Base-by-base conservation (phyloP, 2,329 filamentous ascomycete genomes). In the Pseudocercospora cruenta region DNA sequence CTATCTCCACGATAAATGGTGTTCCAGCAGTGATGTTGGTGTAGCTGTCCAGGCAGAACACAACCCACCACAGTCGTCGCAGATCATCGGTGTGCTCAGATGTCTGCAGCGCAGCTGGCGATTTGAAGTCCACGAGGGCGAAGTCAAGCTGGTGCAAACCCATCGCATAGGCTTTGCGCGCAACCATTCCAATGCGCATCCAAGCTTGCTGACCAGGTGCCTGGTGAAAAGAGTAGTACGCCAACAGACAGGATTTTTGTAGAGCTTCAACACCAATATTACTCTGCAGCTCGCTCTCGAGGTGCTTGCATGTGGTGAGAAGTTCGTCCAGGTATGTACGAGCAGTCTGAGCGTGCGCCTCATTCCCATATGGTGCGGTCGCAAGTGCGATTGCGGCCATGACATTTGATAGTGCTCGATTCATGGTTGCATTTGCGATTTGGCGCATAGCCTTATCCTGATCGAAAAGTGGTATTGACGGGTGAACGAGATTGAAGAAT, bases 181-280 rank as follows among this genome's bases (percentile, higher is more conserved):
- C 26, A n/a, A 55, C 19, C 22, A 55, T 31, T 14, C 51, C 51
- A 9, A 55, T 55, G n/a, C 51, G 51, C 51, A 55, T 55, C 51
- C 51, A 55, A 3, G 51, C 19, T 10, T 55, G 51, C 51, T 55
- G 51, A 1, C 51, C 51, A 16, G 51, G 51, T 16, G 19, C 51
- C 26, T 55, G 51, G 22, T 55, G 51, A 14, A 55, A 55, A 10
- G 51, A 55, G 22, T 55, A 55, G 51, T 55, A 55, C n/a, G 51
- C 51, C 21, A 55, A 22, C 16, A 55, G 51, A 31, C 51, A 55
- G 3, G 51, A 22, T 31, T 28, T 22, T 14, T 55, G 51, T n/a
- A 55, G n/a, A 16, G 51, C n/a, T 24, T 55, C 51, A 10, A 55
- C 51, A n/a, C 22, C 26, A 22, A 55, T 55, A 16, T 31, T 28